A percentile compares a stretch with the other conserved stretches of the same genome.
Evolutionary conservation across 1,284 basidiomycete species (phyloP).

Genomic region (Apiotrichum gracile): DNA sequence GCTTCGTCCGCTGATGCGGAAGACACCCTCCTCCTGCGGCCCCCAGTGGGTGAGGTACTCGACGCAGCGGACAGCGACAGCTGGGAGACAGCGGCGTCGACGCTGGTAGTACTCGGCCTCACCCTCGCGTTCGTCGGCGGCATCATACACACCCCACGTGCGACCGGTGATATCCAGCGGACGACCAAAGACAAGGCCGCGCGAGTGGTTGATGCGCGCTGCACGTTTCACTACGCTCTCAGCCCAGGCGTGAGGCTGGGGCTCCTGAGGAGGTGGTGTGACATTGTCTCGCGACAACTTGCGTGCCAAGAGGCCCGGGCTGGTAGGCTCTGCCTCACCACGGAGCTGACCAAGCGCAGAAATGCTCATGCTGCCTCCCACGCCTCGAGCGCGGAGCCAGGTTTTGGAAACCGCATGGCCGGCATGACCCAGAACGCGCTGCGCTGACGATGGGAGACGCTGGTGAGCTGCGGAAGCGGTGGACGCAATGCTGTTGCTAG

Average conservation of each 20-base stretch:
- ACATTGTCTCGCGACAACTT: slow-evolving; percentile 20
- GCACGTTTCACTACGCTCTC: slow-evolving; percentile 24
- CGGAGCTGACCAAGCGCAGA: slow-evolving; percentile 13
- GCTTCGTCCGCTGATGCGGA: slow-evolving; percentile 46
- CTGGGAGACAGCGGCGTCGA: slow-evolving; percentile 38
- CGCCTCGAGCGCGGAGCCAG: slow-evolving; percentile 38
- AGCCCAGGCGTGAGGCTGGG: slow-evolving; percentile 24
- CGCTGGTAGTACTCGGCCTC: slow-evolving; percentile 25
- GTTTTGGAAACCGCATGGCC: slow-evolving; percentile 40
- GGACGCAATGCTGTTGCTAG: slow-evolving; percentile 25
- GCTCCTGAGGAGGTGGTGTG: slow-evolving; percentile 5
- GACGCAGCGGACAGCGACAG: slow-evolving; percentile 41
- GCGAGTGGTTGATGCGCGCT: slow-evolving; percentile 5
- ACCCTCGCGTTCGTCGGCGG: slow-evolving; percentile 12
- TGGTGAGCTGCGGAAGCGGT: slow-evolving; percentile 13
- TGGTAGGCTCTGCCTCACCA: slow-evolving; percentile 5
- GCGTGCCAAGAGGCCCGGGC: slow-evolving; percentile 11
- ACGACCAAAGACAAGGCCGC: slow-evolving; percentile 36
- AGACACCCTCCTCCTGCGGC: slow-evolving; percentile 48
- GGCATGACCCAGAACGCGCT: slow-evolving; percentile 35
- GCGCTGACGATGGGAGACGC: slow-evolving; percentile 31
- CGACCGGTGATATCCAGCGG: slow-evolving; percentile 31
- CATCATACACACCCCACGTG: slow-evolving; percentile 29
- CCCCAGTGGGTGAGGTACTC: slow-evolving; percentile 46
- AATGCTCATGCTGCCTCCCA: slow-evolving; percentile 36